Conservation (phyloP, 176 grass and related monocot species). For the Raddia distichophylla region DNA sequence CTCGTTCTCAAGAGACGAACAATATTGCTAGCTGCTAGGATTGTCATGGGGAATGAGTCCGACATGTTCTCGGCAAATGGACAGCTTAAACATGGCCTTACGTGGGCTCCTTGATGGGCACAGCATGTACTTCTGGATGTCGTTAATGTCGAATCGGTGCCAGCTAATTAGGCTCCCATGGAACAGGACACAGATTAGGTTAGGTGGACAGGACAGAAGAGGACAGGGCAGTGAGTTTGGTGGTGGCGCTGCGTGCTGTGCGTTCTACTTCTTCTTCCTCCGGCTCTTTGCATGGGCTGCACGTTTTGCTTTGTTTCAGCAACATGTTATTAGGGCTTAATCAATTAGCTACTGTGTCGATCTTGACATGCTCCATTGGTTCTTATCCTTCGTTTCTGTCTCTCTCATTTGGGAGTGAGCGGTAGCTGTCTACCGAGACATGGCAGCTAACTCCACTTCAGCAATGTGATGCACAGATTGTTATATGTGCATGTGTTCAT, state of each 20-base stretch:
- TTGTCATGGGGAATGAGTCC: not conserved
- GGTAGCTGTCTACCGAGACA: not conserved
- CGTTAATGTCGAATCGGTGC: constrained; percentile 12
- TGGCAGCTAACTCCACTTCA: constrained; percentile 4
- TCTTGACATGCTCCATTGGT: not conserved
- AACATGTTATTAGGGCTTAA: not conserved
- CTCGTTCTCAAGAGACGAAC: too few species aligned
- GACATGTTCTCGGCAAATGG: not conserved
- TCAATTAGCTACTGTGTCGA: not conserved
- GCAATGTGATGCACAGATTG: not conserved
- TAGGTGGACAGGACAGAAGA: not conserved
- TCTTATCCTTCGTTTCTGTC: not conserved
- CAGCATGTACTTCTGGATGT: not conserved
- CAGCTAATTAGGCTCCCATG: not conserved
- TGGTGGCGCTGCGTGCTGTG: not conserved
- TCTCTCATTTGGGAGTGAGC: not conserved
- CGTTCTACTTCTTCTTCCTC: not conserved
- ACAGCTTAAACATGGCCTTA: not conserved
- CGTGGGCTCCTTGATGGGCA: not conserved
- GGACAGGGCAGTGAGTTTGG: not conserved
- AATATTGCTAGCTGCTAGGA: not conserved
- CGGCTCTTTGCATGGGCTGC: not conserved
- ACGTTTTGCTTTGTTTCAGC: not conserved
- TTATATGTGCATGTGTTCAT: not conserved
- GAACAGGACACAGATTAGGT: not conserved